Percentiles rank a stretch among this genome's conserved stretches.
phyloP scores from a whole-genome alignment of 352 stramenopile genomes.

The Pythium myriotylum region DNA sequence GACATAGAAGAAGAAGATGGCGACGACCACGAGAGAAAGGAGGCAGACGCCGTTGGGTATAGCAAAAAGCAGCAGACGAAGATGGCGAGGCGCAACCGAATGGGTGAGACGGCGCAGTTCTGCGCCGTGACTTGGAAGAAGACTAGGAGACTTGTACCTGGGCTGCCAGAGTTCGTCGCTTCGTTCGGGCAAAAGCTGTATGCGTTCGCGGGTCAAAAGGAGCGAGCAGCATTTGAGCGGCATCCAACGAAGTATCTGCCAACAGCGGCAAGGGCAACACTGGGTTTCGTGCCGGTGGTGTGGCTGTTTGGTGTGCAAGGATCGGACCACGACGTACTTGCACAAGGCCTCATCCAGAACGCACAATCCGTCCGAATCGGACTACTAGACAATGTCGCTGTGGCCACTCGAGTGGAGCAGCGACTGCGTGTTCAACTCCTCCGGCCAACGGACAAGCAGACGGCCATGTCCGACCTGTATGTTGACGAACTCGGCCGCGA shows the following conservation, averaged over 20 bases:
- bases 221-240: constrained; percentile 50
- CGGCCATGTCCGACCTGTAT: constrained; percentile 14
- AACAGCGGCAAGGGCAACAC: constrained; percentile 24
- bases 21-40: background rate
- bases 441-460: constrained; percentile 13
- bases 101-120: constrained; percentile 61
- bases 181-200: constrained; percentile 56
- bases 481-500: constrained; percentile 28
- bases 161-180: constrained; percentile 37
- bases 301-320: constrained; percentile 61
- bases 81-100: constrained; percentile 9
- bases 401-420: constrained; percentile 19
- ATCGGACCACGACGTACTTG: constrained; percentile 18
- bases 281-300: constrained; percentile 40
- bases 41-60: constrained; percentile 2
- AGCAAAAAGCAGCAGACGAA: background rate
- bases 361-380: constrained; percentile 7
- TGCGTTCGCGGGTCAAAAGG: constrained; percentile 46
- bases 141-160: constrained; percentile 44
- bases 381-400: constrained; percentile 18
- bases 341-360: background rate
- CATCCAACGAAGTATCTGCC: constrained; percentile 55
- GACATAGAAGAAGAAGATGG: background rate
- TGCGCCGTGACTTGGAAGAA: constrained; percentile 63
- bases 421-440: constrained; percentile 28